Evolutionary conservation across 2,329 filamentous ascomycete species (phyloP), one percentile per base, ranked within the genome.

Genomic region (Apiospora kogelbergensis): DNA sequence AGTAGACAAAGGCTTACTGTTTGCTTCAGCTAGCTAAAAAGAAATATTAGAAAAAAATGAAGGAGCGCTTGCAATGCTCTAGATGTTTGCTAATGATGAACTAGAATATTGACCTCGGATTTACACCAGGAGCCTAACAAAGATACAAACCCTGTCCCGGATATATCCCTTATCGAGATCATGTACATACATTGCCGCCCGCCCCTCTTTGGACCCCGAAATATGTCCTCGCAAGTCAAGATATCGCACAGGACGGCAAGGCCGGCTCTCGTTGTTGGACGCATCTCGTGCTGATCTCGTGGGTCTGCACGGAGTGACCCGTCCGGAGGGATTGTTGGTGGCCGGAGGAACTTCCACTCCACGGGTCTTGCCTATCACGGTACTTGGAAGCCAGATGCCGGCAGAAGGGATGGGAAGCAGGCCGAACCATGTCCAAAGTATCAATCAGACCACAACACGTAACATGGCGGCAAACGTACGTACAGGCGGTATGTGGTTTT

Each of bases 131-230:
- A 53, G 15, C 7, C 30, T 33, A n/a, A 6, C 17, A 20, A 45
- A 17, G 3, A 3, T 26, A 6, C 48, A 20, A 33, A 17, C 53
- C 53, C 30, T 60, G 53, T 13, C 17, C 30, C 53, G 53, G 53
- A 60, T 60, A 60, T 60, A 60, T n/a, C 53, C 53, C 53, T 60
- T 60, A 60, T 60, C 53, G 30, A 60, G 53, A 60, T 37, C 53
- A 60, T 60, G 53, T 6, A 37, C 30, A 60, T 6, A 37, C 30
- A 60, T 60, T 60, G 48, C 26, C 53, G 53, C 26, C 15, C 24
- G 24, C 24, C 53, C 53, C 30, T 30, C 53, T 20, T 60, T 30
- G 17, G 26, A 33, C 53, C 53, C 53, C 53, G 17, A n/a, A 22
- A 37, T 33, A 60, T 30, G 30, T 60, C 53, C 53, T 60, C 53